Evolutionary conservation across 148 eudicot genomes (phyloP).

Genomic region (Rhododendron henanense): DNA sequence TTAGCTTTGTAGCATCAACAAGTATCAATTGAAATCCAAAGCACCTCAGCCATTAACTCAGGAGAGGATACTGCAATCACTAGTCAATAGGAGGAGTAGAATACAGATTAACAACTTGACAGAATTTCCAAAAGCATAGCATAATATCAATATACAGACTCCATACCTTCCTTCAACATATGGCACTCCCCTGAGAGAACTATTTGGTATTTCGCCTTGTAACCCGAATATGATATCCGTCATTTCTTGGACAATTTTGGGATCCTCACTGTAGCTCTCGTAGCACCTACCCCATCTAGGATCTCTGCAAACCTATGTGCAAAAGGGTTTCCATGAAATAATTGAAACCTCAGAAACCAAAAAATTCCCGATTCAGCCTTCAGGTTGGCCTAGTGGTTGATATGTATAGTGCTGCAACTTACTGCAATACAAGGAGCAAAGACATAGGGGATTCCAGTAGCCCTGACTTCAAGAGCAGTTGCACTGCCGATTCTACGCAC

Average conservation of each 20-base stretch:
- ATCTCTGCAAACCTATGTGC: conserved; percentile 74
- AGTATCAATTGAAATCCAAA: not conserved
- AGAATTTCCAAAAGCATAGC: not conserved
- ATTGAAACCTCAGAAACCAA: conserved; percentile 6
- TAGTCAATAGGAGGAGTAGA: not conserved
- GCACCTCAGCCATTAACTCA: not conserved
- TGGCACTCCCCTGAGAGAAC: conserved; percentile 48
- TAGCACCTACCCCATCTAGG: conserved; percentile 93
- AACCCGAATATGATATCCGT: conserved; percentile 64
- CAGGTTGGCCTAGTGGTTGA: not conserved
- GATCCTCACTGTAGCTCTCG: conserved; percentile 88
- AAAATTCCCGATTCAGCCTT: not conserved
- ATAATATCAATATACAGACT: not conserved
- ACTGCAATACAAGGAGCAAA: conserved; percentile 90
- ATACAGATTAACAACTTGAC: not conserved
- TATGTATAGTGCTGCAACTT: conserved; percentile 11
- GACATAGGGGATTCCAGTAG: conserved; percentile 67
- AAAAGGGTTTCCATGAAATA: conserved; percentile 13
- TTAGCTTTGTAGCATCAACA: not conserved
- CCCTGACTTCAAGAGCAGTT: conserved; percentile 83
- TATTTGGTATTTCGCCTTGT: conserved; percentile 65
- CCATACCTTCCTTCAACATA: conserved; percentile 73
- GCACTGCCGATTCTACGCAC: conserved; percentile 64
- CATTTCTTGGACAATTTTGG: conserved; percentile 64
- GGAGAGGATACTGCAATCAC: not conserved